Conservation (phyloP, 805 yeast species). For the Cyberlindnera subsufficiens region DNA sequence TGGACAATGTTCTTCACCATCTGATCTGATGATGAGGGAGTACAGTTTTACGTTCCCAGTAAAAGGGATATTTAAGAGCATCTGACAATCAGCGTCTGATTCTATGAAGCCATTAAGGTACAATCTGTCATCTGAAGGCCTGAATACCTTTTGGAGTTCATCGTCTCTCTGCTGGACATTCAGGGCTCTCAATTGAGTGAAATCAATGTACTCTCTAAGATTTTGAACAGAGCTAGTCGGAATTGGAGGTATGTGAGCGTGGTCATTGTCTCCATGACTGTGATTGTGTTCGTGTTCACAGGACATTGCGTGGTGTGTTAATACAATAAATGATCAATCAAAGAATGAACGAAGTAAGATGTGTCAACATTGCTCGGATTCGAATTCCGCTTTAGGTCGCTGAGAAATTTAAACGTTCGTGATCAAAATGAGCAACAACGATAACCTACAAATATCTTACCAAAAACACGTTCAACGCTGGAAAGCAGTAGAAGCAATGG, state of each 20-base stretch:
- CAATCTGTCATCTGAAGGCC: conserved; percentile 42
- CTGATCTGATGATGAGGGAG: conserved; percentile 65
- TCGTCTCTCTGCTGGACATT: conserved; percentile 51
- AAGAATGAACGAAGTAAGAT: too few species aligned
- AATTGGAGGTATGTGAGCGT: conserved; percentile 47
- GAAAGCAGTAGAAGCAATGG: conserved; percentile 27
- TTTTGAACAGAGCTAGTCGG: conserved; percentile 69
- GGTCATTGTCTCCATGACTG: conserved; percentile 13
- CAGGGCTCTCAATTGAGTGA: conserved; percentile 53
- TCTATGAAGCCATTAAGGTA: conserved; percentile 40
- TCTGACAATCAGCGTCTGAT: conserved; percentile 79
- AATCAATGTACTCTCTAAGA: conserved; percentile 55
- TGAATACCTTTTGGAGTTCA: conserved; percentile 42
- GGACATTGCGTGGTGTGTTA: background rate
- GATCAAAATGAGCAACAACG: too few species aligned
- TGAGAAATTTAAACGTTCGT: too few species aligned
- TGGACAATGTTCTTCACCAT: conserved; percentile 63
- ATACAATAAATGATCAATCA: too few species aligned
- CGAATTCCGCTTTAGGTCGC: too few species aligned
- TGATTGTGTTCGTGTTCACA: conserved; percentile 26
- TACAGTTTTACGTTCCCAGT: conserved; percentile 68
- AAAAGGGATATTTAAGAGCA: conserved; percentile 76
- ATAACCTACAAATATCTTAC: too few species aligned
- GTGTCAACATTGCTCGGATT: too few species aligned
- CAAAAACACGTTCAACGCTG: too few species aligned